Conservation (phyloP, 176 grass and related monocot genomes). For the Musa itinerans region DNA sequence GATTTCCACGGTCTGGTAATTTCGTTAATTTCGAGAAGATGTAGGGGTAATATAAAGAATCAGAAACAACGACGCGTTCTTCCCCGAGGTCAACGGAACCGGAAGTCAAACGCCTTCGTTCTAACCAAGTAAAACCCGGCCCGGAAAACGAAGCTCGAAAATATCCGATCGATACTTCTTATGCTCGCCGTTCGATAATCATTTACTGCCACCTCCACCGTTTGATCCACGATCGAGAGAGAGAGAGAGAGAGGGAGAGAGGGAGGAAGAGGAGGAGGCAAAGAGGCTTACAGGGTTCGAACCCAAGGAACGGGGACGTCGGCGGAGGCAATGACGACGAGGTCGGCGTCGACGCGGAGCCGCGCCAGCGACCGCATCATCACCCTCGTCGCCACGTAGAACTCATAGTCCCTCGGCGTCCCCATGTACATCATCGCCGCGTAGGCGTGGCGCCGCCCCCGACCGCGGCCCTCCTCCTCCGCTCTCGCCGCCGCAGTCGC, state of each 20-base stretch:
- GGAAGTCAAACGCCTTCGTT: background rate
- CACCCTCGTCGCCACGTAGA: slow-evolving; percentile 85
- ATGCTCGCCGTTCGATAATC: background rate
- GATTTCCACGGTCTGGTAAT: background rate
- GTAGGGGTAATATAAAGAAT: background rate
- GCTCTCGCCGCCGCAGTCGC: background rate
- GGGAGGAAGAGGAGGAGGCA: background rate
- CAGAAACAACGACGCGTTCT: background rate
- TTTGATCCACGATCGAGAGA: background rate
- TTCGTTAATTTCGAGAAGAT: background rate
- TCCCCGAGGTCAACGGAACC: background rate
- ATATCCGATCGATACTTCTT: background rate
- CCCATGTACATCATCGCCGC: slow-evolving; percentile 99
- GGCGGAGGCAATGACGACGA: slow-evolving; percentile 79
- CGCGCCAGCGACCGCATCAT: slow-evolving; percentile 81
- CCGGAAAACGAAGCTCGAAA: background rate
- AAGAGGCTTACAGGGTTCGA: slow-evolving; percentile 57
- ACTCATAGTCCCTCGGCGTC: slow-evolving; percentile 98
- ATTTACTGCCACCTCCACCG: background rate
- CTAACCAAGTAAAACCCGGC: background rate
- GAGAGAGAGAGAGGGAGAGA: background rate
- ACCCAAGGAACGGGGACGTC: slow-evolving; percentile 82
- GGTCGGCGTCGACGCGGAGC: slow-evolving; percentile 67
- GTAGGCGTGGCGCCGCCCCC: slow-evolving; percentile 55
- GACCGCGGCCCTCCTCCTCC: background rate